Conservation (phyloP, 2,329 filamentous ascomycete genomes). For the Pseudogymnoascus sp. region DNA sequence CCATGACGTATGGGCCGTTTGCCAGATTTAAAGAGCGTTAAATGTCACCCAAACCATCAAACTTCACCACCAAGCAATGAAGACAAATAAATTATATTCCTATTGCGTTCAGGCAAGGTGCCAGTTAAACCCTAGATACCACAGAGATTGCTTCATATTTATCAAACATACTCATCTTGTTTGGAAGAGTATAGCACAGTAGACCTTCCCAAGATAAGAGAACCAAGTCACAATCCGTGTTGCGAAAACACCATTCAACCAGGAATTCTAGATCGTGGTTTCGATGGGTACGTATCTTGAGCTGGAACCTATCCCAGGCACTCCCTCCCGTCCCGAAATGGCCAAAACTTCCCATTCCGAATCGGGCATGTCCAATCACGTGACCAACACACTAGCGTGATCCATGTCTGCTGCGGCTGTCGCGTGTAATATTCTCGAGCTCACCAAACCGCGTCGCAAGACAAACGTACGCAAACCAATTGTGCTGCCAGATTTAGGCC, state of each 20-base stretch:
- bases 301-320: background rate
- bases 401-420: conserved; percentile 7
- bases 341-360: background rate
- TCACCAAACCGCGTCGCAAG: conserved; percentile 9
- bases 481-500: conserved; percentile 8
- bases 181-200: background rate
- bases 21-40: background rate
- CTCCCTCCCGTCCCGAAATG: background rate
- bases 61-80: background rate
- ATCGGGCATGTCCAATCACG: background rate
- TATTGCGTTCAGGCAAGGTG: background rate
- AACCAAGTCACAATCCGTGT: background rate
- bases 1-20: background rate
- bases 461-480: conserved; percentile 6
- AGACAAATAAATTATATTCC: background rate
- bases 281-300: background rate
- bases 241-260: background rate
- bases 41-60: background rate
- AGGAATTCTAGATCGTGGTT: background rate
- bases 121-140: background rate
- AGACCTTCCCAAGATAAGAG: background rate
- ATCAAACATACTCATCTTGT: background rate
- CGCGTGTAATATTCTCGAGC: conserved; percentile 7
- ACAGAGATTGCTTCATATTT: background rate
- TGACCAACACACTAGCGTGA: background rate